Evolutionary conservation across 768 basidiomycete genomes (phyloP).

Genomic region (Candolleomyces eurysporus): DNA sequence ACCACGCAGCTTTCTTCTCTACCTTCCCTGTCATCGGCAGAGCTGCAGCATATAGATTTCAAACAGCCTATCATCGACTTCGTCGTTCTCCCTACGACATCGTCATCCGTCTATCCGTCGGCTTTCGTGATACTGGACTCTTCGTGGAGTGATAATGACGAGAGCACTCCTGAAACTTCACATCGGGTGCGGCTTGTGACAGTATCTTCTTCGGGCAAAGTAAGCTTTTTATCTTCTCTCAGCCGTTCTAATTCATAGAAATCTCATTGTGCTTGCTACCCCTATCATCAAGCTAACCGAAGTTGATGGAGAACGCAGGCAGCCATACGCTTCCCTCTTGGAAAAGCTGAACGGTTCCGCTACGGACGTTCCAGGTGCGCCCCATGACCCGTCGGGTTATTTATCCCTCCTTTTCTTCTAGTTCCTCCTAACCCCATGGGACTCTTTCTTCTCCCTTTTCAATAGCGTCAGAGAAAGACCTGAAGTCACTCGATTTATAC

Average conservation of each 20-base stretch:
- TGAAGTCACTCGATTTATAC: conserved; percentile 61
- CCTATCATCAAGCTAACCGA: conserved; percentile 28
- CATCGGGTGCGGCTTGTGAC: conserved; percentile 28
- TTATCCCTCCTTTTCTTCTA: conserved; percentile 17
- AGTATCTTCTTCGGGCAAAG: conserved; percentile 36
- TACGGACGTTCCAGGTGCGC: conserved; percentile 35
- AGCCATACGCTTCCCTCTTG: conserved; percentile 30
- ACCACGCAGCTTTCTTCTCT: not conserved
- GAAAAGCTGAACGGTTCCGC: conserved; percentile 41
- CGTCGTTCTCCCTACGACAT: conserved; percentile 21
- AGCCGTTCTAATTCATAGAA: not conserved
- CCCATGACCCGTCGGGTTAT: not conserved
- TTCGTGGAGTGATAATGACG: conserved; percentile 28
- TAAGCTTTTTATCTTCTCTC: conserved; percentile 17
- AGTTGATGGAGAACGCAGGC: conserved; percentile 21
- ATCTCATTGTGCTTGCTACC: not conserved
- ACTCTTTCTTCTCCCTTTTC: not conserved
- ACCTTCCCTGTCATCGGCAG: not conserved
- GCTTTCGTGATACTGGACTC: conserved; percentile 54
- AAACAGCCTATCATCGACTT: conserved; percentile 63
- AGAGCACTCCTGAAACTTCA: conserved; percentile 6
- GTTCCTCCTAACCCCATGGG: conserved; percentile 7
- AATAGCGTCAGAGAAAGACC: conserved; percentile 46
- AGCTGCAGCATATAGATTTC: conserved; percentile 46
- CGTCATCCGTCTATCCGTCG: conserved; percentile 22